These are phyloP conservation scores for Vigna mungo DNA, from an alignment of 306 rosid genomes.

Conservation along the genomic window DNA sequence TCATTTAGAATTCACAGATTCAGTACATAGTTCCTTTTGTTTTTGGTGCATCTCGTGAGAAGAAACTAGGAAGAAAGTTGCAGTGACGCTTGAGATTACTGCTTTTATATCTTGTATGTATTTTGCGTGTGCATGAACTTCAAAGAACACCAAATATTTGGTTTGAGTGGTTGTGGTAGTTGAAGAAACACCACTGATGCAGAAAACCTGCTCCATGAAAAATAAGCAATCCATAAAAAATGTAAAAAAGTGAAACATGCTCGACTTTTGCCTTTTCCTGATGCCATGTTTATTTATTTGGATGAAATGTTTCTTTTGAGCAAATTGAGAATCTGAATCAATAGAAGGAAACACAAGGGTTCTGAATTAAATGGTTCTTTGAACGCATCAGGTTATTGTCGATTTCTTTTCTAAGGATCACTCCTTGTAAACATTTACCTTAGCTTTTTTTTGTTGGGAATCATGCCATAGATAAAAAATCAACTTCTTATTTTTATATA, in stretches of 20 bases:
- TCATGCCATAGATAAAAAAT: too few relatives aligned
- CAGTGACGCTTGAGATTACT: constrained; percentile 45
- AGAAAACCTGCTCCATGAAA: constrained; percentile 31
- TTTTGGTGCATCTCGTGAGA: background rate
- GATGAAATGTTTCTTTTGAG: background rate
- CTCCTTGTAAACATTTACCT: background rate
- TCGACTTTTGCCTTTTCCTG: constrained; percentile 14
- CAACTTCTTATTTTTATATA: too few relatives aligned
- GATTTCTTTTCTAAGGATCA: constrained; percentile 5
- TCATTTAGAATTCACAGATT: background rate
- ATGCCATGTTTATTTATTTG: constrained; percentile 14
- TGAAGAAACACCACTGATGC: constrained; percentile 35
- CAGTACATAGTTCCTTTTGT: background rate
- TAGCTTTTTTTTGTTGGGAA: background rate
- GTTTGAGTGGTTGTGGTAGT: constrained; percentile 57
- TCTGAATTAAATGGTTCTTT: constrained; percentile 13
- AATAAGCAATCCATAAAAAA: background rate
- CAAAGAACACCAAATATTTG: constrained; percentile 39
- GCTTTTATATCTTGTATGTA: background rate
- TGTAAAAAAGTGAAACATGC: background rate
- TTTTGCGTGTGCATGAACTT: constrained; percentile 17
- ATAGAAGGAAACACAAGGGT: background rate
- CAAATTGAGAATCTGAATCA: background rate
- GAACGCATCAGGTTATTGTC: constrained; percentile 1
- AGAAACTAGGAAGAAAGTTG: constrained; percentile 1